These are phyloP conservation scores for Larix kaempferi DNA, from an alignment of 75 land plant species.

Conservation along the genomic window DNA sequence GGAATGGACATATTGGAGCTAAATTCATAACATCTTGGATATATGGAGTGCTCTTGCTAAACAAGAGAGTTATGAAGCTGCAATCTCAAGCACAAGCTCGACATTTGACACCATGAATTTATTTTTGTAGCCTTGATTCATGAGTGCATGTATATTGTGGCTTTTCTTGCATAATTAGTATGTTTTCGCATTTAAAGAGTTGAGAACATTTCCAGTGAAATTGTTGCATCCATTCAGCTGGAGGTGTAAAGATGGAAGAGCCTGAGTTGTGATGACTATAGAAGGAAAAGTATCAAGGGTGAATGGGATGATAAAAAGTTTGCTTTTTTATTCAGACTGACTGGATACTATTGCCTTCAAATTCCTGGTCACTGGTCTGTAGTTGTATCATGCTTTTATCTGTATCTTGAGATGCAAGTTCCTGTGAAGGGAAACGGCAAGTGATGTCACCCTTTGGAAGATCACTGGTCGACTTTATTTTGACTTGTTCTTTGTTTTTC, in stretches of 20 bases:
- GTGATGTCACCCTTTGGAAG: no score
- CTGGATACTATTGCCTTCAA: background rate
- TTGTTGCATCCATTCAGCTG: background rate
- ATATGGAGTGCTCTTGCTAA: background rate
- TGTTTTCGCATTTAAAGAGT: background rate
- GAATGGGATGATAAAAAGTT: background rate
- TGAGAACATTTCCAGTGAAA: background rate
- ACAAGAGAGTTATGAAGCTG: no score
- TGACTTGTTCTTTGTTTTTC: no score
- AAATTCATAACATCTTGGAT: background rate
- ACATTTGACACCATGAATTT: background rate
- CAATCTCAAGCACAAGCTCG: background rate
- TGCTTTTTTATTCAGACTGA: background rate
- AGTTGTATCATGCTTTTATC: constrained; percentile 5
- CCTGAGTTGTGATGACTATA: background rate
- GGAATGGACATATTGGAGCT: constrained; percentile 3
- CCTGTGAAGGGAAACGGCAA: background rate
- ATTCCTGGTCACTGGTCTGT: background rate
- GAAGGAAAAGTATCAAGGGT: background rate
- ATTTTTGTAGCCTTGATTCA: background rate
- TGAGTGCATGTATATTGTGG: background rate
- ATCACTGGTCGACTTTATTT: no score
- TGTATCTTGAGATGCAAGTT: background rate
- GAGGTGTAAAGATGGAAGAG: background rate
- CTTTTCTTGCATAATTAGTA: background rate